Evolutionary conservation across 805 yeast species (phyloP).

Genomic region (Candida corydali): DNA sequence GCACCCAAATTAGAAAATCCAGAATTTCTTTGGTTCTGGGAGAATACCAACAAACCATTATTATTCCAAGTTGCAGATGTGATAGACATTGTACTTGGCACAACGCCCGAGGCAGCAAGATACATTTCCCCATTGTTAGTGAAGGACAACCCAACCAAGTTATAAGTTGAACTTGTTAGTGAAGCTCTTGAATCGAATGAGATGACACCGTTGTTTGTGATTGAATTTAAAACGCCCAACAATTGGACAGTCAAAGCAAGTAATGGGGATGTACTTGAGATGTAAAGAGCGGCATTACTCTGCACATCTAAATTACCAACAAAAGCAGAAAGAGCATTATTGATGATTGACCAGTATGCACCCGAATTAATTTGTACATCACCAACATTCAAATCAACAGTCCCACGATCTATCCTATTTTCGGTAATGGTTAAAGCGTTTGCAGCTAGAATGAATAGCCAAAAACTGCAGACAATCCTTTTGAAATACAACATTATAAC

Average conservation of each 20-base stretch:
- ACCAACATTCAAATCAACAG: constrained; percentile 16
- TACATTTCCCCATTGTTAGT: constrained; percentile 22
- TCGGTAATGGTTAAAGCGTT: constrained; percentile 6
- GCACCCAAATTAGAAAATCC: constrained; percentile 16
- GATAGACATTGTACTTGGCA: constrained; percentile 13
- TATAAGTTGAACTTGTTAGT: constrained; percentile 14
- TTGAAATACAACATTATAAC: constrained; percentile 2
- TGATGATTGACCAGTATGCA: constrained; percentile 23
- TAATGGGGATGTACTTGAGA: constrained; percentile 13
- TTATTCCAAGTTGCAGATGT: constrained; percentile 15
- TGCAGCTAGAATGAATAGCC: constrained; percentile 3
- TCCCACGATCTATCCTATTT: constrained; percentile 16
- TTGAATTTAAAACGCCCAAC: constrained; percentile 12
- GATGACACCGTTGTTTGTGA: constrained; percentile 17
- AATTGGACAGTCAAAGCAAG: constrained; percentile 12
- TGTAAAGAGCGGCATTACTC: constrained; percentile 21
- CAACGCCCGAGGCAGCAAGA: constrained; percentile 19
- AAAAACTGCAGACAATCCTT: neutral
- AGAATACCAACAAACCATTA: constrained; percentile 16
- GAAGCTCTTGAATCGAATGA: constrained; percentile 20
- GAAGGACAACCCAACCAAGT: constrained; percentile 15
- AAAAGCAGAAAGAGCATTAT: constrained; percentile 17
- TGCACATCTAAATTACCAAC: constrained; percentile 20
- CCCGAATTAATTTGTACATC: constrained; percentile 16
- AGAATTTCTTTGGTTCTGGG: constrained; percentile 10